These are phyloP conservation scores for Geranium rotundifolium DNA, from an alignment of 345 rosid species.

Conservation along the genomic window DNA sequence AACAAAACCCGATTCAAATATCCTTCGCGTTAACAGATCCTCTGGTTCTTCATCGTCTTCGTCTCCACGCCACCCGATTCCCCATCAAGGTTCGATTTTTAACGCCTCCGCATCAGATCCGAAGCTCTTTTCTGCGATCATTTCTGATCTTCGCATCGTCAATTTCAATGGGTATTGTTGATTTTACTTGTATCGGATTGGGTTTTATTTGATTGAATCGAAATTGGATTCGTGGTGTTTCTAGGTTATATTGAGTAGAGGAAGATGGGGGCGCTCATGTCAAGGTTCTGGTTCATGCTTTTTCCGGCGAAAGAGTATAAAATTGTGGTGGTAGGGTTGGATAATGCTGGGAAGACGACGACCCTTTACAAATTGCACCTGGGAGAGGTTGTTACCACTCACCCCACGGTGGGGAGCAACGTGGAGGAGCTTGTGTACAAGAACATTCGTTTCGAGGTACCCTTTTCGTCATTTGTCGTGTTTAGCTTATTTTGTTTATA, in stretches of 20 bases:
- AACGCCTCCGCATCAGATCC: not conserved
- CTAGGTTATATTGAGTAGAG: not conserved
- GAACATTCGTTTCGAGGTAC: conserved; percentile 88
- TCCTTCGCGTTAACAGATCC: not conserved
- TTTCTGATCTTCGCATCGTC: not conserved
- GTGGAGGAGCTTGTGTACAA: conserved; percentile 96
- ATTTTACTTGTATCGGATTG: not conserved
- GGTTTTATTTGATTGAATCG: not conserved
- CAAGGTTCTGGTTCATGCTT: conserved; percentile 92
- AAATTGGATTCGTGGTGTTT: not conserved
- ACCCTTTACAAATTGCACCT: conserved; percentile 89
- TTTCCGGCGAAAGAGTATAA: conserved; percentile 95
- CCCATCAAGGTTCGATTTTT: not conserved
- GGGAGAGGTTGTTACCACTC: conserved; percentile 95
- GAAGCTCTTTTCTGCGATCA: not conserved
- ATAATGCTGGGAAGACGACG: conserved; percentile 97
- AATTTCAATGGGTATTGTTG: not conserved
- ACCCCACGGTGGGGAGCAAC: conserved; percentile 91
- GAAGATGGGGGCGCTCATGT: conserved; percentile 70
- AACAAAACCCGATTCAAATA: not conserved
- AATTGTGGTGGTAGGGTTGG: conserved; percentile 94
- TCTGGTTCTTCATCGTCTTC: not conserved
- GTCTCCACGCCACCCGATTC: not conserved
- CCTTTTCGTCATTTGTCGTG: not conserved
- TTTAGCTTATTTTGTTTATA: not conserved